These are phyloP conservation scores for Xylaria grammica DNA, from an alignment of 495 filamentous ascomycete genomes.

Conservation along the genomic window DNA sequence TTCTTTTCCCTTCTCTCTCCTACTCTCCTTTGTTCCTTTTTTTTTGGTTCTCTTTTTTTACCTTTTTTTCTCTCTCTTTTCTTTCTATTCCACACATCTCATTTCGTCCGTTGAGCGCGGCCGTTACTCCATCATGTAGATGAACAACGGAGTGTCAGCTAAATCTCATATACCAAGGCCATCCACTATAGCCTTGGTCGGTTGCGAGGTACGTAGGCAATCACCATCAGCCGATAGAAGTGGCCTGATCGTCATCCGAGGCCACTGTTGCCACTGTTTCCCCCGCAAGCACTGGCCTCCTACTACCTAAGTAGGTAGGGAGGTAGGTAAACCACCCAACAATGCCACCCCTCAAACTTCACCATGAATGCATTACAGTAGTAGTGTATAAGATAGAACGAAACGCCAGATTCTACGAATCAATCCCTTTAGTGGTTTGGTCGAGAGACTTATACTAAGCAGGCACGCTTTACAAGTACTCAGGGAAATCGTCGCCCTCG, in stretches of 20 bases:
- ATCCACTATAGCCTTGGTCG: neutral
- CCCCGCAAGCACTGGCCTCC: too few species aligned
- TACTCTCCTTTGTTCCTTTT: too few species aligned
- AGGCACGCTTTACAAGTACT: conserved; percentile 22
- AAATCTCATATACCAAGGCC: neutral
- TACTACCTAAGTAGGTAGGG: too few species aligned
- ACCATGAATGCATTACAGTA: too few species aligned
- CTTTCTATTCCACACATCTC: too few species aligned
- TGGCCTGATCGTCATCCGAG: conserved; percentile 12
- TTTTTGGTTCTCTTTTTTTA: neutral
- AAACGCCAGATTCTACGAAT: neutral
- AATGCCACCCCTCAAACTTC: too few species aligned
- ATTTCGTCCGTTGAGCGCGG: too few species aligned
- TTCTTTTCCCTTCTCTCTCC: neutral
- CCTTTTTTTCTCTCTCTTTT: neutral
- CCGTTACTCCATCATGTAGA: too few species aligned
- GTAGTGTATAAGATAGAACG: conserved; percentile 9
- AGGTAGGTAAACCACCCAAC: too few species aligned
- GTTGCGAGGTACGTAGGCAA: neutral
- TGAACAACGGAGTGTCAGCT: too few species aligned
- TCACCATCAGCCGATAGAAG: neutral
- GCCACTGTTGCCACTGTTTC: neutral
- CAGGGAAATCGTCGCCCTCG: conserved; percentile 33
- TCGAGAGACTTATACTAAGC: neutral
- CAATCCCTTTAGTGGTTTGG: neutral